Evolutionary conservation across 148 eudicot genomes (phyloP).

Genomic region (Rhododendron vialii): DNA sequence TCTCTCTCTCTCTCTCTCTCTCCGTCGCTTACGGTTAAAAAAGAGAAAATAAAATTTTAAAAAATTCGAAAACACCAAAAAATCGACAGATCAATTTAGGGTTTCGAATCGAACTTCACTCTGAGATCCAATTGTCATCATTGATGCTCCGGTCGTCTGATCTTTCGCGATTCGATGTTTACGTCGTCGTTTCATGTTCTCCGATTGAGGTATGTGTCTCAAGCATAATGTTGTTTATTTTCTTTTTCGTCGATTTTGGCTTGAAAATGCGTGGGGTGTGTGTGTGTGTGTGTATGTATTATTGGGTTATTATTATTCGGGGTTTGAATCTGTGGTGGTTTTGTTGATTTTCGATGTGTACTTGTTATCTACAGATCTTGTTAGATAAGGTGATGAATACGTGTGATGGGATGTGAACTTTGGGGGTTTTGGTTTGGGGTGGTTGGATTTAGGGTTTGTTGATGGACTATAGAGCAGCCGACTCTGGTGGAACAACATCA

Average conservation of each 20-base stretch:
- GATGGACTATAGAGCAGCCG: conserved; percentile 69
- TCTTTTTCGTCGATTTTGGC: background rate
- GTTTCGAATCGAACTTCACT: conserved; percentile 20
- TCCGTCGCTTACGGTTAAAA: conserved; percentile 20
- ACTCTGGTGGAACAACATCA: conserved; percentile 32
- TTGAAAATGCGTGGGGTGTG: background rate
- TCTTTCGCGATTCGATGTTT: conserved; percentile 7
- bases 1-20: background rate
- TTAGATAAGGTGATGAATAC: conserved; percentile 27
- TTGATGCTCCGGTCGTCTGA: background rate
- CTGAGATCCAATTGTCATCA: background rate
- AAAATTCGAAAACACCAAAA: conserved; percentile 10
- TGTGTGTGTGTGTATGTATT: background rate
- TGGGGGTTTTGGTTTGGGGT: conserved; percentile 33
- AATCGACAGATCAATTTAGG: conserved; percentile 27
- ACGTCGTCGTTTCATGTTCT: conserved; percentile 6
- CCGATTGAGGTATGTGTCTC: conserved; percentile 22
- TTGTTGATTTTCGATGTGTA: background rate
- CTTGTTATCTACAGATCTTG: conserved; percentile 59
- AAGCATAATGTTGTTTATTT: background rate
- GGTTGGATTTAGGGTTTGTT: conserved; percentile 50
- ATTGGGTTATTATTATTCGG: background rate
- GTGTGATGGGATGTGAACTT: conserved; percentile 40
- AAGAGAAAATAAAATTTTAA: background rate
- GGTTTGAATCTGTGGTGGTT: background rate